A percentile compares a stretch with the other conserved stretches of the same genome.
These are phyloP conservation scores for Boletus sp. DNA, from an alignment of 768 basidiomycete genomes.

Conservation along the genomic window DNA sequence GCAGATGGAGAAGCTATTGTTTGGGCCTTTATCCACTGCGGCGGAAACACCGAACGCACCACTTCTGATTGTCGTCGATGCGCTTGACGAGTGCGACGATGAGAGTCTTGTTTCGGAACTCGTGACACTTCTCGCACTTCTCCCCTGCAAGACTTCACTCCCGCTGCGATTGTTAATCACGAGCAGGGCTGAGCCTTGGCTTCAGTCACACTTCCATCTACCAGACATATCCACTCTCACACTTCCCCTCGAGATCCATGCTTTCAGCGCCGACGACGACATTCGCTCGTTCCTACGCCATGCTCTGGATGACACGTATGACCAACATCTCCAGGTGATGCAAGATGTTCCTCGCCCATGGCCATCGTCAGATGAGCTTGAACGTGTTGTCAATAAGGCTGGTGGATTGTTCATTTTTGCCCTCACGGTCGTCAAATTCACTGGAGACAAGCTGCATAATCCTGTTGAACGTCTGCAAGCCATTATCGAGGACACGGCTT, in stretches of 20 bases:
- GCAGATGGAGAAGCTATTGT: conserved; percentile 28
- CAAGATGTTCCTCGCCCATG: conserved; percentile 19
- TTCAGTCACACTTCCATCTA: conserved; percentile 17
- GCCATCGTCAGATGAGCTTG: conserved; percentile 24
- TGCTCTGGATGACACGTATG: conserved; percentile 15
- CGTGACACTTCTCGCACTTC: conserved; percentile 19
- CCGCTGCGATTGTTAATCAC: conserved; percentile 28
- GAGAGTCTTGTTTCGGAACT: conserved; percentile 21
- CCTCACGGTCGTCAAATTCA: conserved; percentile 27
- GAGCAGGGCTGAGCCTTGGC: conserved; percentile 16
- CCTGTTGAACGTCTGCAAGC: conserved; percentile 14
- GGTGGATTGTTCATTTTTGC: conserved; percentile 32
- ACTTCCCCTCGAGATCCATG: conserved; percentile 16
- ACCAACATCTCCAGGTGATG: conserved; percentile 21
- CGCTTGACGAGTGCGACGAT: conserved; percentile 26
- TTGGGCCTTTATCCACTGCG: conserved; percentile 17
- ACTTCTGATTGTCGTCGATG: conserved; percentile 19
- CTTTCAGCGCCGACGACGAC: conserved; percentile 22
- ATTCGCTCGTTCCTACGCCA: conserved; percentile 20
- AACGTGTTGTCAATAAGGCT: conserved; percentile 16
- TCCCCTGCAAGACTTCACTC: conserved; percentile 2
- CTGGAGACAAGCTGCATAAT: conserved; percentile 16
- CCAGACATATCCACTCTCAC: conserved; percentile 12
- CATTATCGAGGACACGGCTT: conserved; percentile 8
- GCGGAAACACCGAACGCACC: conserved; percentile 9